Evolutionary conservation across 176 grass and related monocot genomes (phyloP).

Genomic region (Eragrostis curvula): DNA sequence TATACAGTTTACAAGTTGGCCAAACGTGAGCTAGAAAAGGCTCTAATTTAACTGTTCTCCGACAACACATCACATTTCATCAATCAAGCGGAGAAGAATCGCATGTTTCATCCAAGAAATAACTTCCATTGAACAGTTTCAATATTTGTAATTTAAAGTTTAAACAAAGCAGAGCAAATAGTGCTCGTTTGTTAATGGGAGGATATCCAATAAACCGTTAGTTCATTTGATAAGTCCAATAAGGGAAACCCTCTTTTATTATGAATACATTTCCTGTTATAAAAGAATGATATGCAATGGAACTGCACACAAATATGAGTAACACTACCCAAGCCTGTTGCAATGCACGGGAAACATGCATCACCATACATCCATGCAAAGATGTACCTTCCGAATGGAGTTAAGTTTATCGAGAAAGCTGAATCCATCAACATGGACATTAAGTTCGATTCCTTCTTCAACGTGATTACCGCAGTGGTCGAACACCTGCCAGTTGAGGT

Average conservation of each 20-base stretch:
- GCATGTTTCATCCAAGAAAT: background rate
- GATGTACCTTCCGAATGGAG: slow-evolving; percentile 24
- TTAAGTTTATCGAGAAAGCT: slow-evolving; percentile 29
- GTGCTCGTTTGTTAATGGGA: background rate
- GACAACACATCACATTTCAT: background rate
- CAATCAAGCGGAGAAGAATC: background rate
- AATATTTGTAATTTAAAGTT: background rate
- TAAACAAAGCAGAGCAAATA: background rate
- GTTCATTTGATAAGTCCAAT: too few relatives aligned
- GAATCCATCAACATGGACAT: slow-evolving; percentile 21
- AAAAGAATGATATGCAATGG: background rate
- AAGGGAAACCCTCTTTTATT: too few relatives aligned
- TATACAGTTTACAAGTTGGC: background rate
- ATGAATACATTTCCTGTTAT: too few relatives aligned
- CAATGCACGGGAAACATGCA: background rate
- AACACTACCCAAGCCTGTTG: background rate
- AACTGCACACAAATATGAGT: background rate
- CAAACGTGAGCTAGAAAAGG: too few relatives aligned
- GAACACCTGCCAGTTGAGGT: slow-evolving; percentile 25
- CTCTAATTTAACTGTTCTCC: background rate
- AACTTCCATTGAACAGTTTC: background rate
- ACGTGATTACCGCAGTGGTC: slow-evolving; percentile 46
- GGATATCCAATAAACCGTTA: too few relatives aligned
- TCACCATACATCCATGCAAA: background rate
- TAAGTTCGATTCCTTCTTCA: slow-evolving; percentile 36